Conservation (phyloP, 305 asterid genomes). For the Fraxinus latifolia region DNA sequence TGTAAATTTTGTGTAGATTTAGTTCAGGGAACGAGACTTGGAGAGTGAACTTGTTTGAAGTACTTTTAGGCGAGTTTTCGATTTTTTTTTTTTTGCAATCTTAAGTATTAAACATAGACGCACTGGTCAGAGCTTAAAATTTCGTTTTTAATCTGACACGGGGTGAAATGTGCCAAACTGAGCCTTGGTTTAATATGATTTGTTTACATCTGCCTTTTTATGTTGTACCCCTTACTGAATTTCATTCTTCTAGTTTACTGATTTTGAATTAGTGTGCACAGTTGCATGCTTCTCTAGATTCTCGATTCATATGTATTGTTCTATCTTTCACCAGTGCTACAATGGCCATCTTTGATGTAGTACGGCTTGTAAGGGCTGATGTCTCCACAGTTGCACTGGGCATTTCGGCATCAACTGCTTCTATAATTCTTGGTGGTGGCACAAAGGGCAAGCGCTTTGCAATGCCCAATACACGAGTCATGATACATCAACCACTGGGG, state of each 20-base stretch:
- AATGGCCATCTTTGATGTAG: constrained; percentile 88
- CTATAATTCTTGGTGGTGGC: constrained; percentile 89
- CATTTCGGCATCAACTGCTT: constrained; percentile 87
- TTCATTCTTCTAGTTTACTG: not conserved
- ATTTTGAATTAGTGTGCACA: not conserved
- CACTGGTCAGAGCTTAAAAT: not conserved
- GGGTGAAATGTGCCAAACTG: not conserved
- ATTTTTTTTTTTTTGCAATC: not conserved
- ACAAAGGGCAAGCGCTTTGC: constrained; percentile 88
- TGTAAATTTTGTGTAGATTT: not conserved
- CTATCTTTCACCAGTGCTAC: constrained; percentile 58
- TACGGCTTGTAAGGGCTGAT: constrained; percentile 84
- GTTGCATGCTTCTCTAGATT: not conserved
- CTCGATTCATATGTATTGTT: constrained; percentile 16
- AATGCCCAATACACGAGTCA: constrained; percentile 91
- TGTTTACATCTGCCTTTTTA: not conserved
- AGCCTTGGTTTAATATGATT: not conserved
- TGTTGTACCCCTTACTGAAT: not conserved
- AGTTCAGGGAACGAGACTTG: not conserved
- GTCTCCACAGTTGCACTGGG: constrained; percentile 90
- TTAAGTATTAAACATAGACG: not conserved
- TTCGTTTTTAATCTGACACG: not conserved
- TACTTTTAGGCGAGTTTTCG: not conserved
- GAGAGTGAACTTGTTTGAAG: not conserved
- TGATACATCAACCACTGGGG: constrained; percentile 95